A percentile compares a stretch with the other conserved stretches of the same genome.
These are phyloP conservation scores for Gentiana macrophylla DNA, from an alignment of 257 asterid genomes.

Conservation along the genomic window DNA sequence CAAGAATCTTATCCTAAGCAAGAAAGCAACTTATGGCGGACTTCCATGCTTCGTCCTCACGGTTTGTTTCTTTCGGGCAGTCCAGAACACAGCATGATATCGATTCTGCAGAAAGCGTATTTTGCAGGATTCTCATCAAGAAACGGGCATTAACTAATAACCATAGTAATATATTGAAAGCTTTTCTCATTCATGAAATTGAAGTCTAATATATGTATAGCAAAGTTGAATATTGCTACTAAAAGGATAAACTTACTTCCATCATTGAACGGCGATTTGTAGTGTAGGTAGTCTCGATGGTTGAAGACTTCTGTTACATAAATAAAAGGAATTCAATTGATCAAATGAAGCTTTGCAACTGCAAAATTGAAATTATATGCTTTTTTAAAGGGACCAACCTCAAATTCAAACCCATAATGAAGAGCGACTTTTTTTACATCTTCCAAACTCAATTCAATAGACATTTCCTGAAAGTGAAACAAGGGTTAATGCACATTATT, in stretches of 20 bases:
- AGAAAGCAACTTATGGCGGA: not conserved
- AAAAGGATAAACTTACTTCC: conserved; percentile 90
- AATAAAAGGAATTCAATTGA: conserved; percentile 1
- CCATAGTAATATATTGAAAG: no score
- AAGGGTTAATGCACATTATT: conserved; percentile 6
- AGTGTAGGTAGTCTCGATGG: conserved; percentile 66
- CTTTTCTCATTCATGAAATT: not conserved
- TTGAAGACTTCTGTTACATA: conserved; percentile 63
- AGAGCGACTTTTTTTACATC: conserved; percentile 77
- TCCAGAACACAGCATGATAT: conserved; percentile 81
- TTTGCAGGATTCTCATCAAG: no score
- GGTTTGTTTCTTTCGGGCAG: conserved; percentile 37
- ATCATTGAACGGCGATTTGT: conserved; percentile 79
- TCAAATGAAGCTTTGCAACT: not conserved
- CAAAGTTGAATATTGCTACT: no score
- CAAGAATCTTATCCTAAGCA: no score
- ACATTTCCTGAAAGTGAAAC: conserved; percentile 78
- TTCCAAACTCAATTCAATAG: conserved; percentile 93
- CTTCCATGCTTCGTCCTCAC: not conserved
- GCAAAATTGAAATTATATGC: not conserved
- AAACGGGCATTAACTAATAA: no score
- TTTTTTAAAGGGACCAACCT: conserved; percentile 35
- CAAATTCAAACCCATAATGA: conserved; percentile 74
- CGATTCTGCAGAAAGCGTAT: conserved; percentile 42
- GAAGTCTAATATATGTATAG: conserved; percentile 1